Evolutionary conservation across 106 monocot genomes (phyloP).

Genomic region (Acorus calamus): DNA sequence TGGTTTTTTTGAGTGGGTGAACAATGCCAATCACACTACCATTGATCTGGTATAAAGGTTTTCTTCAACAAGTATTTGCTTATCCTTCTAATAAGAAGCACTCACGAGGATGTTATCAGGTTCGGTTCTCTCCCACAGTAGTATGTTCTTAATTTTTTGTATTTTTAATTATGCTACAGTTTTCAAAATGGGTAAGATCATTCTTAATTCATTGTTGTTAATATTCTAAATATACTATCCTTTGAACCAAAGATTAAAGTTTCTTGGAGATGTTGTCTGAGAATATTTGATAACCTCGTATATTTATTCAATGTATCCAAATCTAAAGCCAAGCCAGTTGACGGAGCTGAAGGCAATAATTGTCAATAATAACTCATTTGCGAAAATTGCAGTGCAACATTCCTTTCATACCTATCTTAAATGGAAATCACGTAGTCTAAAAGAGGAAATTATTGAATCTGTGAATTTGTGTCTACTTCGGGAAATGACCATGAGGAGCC

Average conservation of each 20-base stretch:
- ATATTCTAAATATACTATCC: slow-evolving; percentile 5
- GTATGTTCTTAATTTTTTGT: slow-evolving; percentile 2
- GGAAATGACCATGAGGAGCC: slow-evolving; percentile 65
- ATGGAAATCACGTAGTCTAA: slow-evolving; percentile 47
- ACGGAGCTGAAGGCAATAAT: slow-evolving; percentile 67
- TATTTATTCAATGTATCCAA: slow-evolving; percentile 79
- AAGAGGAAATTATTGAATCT: slow-evolving; percentile 54
- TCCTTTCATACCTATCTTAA: slow-evolving; percentile 59
- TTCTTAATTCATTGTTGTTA: background rate
- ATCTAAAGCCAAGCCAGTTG: slow-evolving; percentile 84
- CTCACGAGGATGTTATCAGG: slow-evolving; percentile 94
- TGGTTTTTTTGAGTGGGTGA: too few relatives aligned
- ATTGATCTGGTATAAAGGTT: slow-evolving; percentile 31
- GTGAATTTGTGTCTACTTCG: slow-evolving; percentile 25
- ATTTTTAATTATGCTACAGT: background rate
- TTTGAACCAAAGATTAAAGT: slow-evolving; percentile 72
- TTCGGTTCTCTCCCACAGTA: too few relatives aligned
- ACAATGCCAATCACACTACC: too few relatives aligned
- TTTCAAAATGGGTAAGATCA: background rate
- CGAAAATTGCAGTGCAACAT: slow-evolving; percentile 37
- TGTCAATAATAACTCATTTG: slow-evolving; percentile 76
- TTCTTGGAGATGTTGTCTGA: slow-evolving; percentile 94
- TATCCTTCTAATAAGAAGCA: slow-evolving; percentile 84
- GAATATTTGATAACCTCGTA: slow-evolving; percentile 95
- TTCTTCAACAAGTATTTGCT: slow-evolving; percentile 73